Evolutionary conservation across 75 land plant genomes (phyloP).

Genomic region (Chamaecyparis obtusa): DNA sequence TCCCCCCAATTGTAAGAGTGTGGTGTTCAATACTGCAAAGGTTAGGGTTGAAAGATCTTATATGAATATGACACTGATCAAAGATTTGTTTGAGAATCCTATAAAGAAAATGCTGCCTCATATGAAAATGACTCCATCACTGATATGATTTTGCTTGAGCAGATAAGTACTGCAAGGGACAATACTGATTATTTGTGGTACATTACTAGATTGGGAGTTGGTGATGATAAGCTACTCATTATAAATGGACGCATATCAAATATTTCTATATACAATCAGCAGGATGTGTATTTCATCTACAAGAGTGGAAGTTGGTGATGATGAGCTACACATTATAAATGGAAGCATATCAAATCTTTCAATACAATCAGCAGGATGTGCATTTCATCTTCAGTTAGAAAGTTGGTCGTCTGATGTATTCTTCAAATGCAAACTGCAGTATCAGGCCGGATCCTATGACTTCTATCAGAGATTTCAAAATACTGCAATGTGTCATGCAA

Average conservation of each 20-base stretch:
- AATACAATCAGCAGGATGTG: constrained; percentile 12
- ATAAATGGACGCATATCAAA: background rate
- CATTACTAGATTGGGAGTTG: constrained; percentile 36
- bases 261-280: constrained; percentile 4
- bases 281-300: constrained; percentile 29
- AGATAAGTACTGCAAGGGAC: constrained; percentile 59
- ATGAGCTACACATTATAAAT: constrained; percentile 5
- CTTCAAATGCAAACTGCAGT: too few species aligned
- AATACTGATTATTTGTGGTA: constrained; percentile 74
- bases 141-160: constrained; percentile 39
- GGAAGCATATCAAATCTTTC: constrained; percentile 11
- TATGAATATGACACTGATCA: too few species aligned
- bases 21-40: too few species aligned
- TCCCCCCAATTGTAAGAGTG: too few species aligned
- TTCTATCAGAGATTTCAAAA: too few species aligned
- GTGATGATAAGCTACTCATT: constrained; percentile 13
- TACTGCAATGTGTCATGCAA: too few species aligned
- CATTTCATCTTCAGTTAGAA: constrained; percentile 19
- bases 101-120: constrained; percentile 35
- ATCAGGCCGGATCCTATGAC: too few species aligned
- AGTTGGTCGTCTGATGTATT: too few species aligned
- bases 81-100: constrained; percentile 43
- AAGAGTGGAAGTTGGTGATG: constrained; percentile 27
- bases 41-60: too few species aligned
- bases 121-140: constrained; percentile 18